Evolutionary conservation across 1,139 yeast species (phyloP).

Genomic region (Saccharomyces uvarum): DNA sequence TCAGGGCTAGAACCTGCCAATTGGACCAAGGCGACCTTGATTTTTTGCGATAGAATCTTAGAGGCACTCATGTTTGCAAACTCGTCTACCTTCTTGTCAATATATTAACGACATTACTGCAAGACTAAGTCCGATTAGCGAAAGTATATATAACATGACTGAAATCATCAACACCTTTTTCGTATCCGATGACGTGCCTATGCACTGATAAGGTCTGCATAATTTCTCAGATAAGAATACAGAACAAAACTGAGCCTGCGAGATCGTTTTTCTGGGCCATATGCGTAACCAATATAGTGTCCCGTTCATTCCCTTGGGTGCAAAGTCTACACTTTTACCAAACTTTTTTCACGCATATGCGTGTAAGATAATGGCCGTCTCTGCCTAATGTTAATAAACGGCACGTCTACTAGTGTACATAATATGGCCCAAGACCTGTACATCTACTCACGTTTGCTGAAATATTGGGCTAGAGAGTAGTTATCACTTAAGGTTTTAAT

Average conservation of each 20-base stretch:
- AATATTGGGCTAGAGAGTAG: neutral
- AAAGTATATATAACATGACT: neutral
- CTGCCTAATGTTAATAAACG: neutral
- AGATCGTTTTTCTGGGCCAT: neutral
- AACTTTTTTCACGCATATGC: neutral
- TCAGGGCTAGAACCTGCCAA: conserved; percentile 36
- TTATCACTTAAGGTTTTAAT: neutral
- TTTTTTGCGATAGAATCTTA: conserved; percentile 35
- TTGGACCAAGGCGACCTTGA: conserved; percentile 45
- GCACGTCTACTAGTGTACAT: neutral
- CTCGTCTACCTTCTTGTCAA: neutral
- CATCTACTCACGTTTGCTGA: neutral
- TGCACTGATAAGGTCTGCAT: neutral
- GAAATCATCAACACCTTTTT: neutral
- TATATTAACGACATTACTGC: neutral
- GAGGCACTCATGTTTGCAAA: conserved; percentile 7
- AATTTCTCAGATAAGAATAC: neutral
- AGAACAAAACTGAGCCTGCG: no score
- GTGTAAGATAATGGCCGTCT: neutral
- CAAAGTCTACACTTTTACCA: neutral
- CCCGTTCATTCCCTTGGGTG: neutral
- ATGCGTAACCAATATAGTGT: no score
- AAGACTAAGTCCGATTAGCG: neutral
- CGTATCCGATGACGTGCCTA: neutral
- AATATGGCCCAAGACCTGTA: neutral